Percentiles rank a stretch among this genome's conserved stretches.
These are phyloP conservation scores for Nadsonia starkeyi-henricii DNA, from an alignment of 1,139 yeast genomes.

Conservation along the genomic window DNA sequence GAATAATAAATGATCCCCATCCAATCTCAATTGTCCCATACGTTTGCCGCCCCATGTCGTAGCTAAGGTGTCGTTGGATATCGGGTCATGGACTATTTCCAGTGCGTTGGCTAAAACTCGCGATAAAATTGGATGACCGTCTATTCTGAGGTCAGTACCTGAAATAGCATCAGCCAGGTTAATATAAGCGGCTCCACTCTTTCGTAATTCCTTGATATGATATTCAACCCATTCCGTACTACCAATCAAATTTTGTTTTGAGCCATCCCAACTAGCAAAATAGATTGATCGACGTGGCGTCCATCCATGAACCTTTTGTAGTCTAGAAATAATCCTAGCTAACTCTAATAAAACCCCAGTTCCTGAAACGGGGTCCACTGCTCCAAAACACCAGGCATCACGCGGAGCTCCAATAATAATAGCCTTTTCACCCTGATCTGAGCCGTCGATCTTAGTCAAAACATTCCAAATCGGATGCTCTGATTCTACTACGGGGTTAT, in stretches of 20 bases:
- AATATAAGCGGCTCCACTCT: constrained; percentile 58
- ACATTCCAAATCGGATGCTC: constrained; percentile 4
- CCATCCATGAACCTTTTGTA: constrained; percentile 62
- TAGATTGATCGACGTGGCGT: constrained; percentile 68
- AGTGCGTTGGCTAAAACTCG: constrained; percentile 31
- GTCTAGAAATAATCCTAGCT: constrained; percentile 52
- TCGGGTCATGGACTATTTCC: constrained; percentile 22
- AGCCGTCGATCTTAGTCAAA: constrained; percentile 8
- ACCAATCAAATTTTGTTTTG: constrained; percentile 74
- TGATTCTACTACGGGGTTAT: constrained; percentile 2
- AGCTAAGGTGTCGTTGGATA: constrained; percentile 12
- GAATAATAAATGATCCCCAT: constrained; percentile 59
- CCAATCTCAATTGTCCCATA: constrained; percentile 5
- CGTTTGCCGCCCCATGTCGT: constrained; percentile 11
- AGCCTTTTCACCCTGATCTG: constrained; percentile 62
- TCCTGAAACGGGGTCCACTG: constrained; percentile 61
- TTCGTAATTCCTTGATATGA: constrained; percentile 36
- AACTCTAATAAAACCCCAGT: constrained; percentile 61
- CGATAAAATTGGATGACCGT: constrained; percentile 55
- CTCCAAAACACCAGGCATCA: constrained; percentile 68
- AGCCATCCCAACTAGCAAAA: constrained; percentile 79
- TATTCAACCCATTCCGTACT: constrained; percentile 66
- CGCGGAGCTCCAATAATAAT: constrained; percentile 74
- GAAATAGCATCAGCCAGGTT: constrained; percentile 66
- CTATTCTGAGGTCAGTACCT: constrained; percentile 44